Percentiles rank a stretch among this genome's conserved stretches.
Conservation (phyloP, 1,284 basidiomycete genomes). For the Pascua sp. region DNA sequence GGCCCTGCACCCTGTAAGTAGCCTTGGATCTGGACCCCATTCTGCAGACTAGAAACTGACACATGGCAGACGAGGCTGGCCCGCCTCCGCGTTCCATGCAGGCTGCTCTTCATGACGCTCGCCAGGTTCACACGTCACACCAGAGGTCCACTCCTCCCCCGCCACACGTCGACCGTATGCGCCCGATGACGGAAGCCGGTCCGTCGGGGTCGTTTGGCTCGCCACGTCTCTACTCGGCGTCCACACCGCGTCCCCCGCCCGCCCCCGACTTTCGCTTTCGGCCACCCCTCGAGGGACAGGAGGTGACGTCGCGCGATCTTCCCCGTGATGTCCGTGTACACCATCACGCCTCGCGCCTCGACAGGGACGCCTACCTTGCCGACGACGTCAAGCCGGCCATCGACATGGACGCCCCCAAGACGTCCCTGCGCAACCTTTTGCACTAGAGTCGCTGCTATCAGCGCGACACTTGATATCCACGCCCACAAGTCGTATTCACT, state of each 20-base stretch:
- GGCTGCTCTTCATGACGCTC: conserved; percentile 1
- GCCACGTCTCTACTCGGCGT: conserved; percentile 1
- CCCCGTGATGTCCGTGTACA: neutral
- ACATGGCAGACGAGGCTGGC: neutral
- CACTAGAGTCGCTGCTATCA: conserved; percentile 1
- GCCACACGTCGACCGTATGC: neutral
- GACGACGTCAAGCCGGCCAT: neutral
- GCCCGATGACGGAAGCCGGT: neutral
- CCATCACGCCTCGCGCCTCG: neutral
- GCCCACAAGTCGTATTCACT: too few relatives aligned
- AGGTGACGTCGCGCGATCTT: neutral
- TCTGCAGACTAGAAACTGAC: neutral
- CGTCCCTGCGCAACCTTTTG: conserved; percentile 13
- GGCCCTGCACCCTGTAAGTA: neutral
- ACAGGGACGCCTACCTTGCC: neutral
- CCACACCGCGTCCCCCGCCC: neutral
- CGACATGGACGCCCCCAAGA: conserved; percentile 6
- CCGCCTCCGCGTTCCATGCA: conserved; percentile 1
- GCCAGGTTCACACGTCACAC: conserved; percentile 3
- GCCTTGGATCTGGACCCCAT: neutral
- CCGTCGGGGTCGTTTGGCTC: neutral
- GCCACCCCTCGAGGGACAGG: neutral
- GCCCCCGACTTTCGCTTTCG: conserved; percentile 9
- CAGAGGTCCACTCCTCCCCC: neutral
- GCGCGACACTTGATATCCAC: too few relatives aligned